Evolutionary conservation across 1,284 basidiomycete species (phyloP), one percentile per base, ranked within the genome.

Genomic region (Rugosomyces carneus): DNA sequence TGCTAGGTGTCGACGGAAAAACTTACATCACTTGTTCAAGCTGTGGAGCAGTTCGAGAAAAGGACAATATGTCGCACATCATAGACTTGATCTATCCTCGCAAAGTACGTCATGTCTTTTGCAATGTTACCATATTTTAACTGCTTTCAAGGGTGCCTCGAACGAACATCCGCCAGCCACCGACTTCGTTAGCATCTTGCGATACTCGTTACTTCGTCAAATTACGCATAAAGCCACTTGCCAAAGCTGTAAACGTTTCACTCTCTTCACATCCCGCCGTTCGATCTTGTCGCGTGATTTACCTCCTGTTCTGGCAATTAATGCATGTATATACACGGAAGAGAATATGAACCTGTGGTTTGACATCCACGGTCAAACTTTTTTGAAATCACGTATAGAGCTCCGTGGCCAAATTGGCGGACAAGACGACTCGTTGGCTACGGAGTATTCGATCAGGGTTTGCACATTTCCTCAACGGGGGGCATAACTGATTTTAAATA

Each of bases 11-110:
- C 42, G 76, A 85, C 51, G 80, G 84, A 15, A 81, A 79, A 60
- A 92, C 84, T 42, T 66, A 83, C 38, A 84, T 86, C 46, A 76
- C 77, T 2, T 98, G 96, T 63, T 64, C 74, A 52, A 77, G 71
- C 47, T 98, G 95, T 65, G 81, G 85, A 46, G 73, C 76, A 4
- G 69, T 79, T 7, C 70, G 80, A 41, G 77, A 80, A 53, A 88
- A 93, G 60, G 82, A 86, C 44, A 80, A 81, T 45, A 75, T 84
- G 62, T 78, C 84, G 0, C 87, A 93, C 61, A 72, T 90, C 16
- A 64, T 97, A n/a, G 95, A 99, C 59, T 64, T 99, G 57, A 68
- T 83, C 15, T 98, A 98, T 64, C 90, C 93, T 4, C 79, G 86
- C 47, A 89, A 84, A 67, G 88, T 89, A 48, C 31, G 26, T 48